phyloP scores from a whole-genome alignment of 352 stramenopile species.

The Globisporangium spiculum region DNA sequence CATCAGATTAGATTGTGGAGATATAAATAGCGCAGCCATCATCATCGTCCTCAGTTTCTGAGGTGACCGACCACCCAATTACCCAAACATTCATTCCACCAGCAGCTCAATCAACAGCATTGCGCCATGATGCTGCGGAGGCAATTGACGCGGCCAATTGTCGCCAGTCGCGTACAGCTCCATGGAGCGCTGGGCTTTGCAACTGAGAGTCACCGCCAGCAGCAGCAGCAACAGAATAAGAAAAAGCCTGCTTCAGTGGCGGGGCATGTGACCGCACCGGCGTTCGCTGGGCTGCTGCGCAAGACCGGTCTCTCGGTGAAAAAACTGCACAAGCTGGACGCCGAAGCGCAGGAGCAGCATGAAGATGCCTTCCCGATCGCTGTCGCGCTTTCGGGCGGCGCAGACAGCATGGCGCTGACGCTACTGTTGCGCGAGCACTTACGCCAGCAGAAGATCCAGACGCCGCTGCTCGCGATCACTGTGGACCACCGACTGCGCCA shows the following conservation, averaged over 20 bases:
- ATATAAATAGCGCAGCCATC: constrained; percentile 8
- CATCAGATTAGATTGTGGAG: background rate
- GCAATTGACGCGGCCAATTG: background rate
- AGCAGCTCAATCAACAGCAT: constrained; percentile 1
- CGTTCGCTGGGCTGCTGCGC: constrained; percentile 36
- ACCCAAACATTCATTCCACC: background rate
- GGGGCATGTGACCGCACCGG: constrained; percentile 25
- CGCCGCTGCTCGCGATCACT: constrained; percentile 72
- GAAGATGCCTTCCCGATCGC: constrained; percentile 47
- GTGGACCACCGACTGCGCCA: constrained; percentile 70
- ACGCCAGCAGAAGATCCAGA: constrained; percentile 37
- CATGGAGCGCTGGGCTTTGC: constrained; percentile 8
- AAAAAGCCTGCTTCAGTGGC: too few relatives aligned
- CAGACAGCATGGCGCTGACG: constrained; percentile 80
- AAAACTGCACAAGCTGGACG: constrained; percentile 39
- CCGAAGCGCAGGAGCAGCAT: constrained; percentile 5
- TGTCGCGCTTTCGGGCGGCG: constrained; percentile 71
- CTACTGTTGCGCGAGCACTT: constrained; percentile 71
- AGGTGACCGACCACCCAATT: background rate
- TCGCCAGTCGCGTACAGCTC: background rate
- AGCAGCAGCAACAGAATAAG: background rate
- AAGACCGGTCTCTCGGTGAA: constrained; percentile 39
- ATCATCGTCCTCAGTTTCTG: constrained; percentile 11
- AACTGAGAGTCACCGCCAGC: background rate
- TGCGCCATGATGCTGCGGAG: background rate